phyloP scores from a whole-genome alignment of 164 flowering plant species.

The Kalanchoe fedtschenkoi region DNA sequence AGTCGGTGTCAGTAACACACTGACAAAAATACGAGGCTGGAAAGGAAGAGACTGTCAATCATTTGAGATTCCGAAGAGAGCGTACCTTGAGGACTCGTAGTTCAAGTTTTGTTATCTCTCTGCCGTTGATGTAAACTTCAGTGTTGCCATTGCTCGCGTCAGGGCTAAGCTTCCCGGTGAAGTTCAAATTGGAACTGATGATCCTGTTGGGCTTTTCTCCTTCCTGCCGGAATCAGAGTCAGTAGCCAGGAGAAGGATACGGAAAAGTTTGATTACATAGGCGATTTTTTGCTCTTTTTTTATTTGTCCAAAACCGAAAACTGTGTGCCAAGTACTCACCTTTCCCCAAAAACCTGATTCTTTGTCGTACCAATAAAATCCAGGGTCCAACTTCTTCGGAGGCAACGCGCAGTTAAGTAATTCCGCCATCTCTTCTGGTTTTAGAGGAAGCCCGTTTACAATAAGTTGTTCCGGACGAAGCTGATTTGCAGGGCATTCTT shows the following conservation, averaged over 20 bases:
- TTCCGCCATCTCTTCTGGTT: slow-evolving; percentile 84
- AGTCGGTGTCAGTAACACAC: background rate
- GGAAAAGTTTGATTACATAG: background rate
- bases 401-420: slow-evolving; percentile 72
- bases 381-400: slow-evolving; percentile 81
- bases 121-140: slow-evolving; percentile 80
- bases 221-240: slow-evolving; percentile 44
- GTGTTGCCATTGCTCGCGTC: slow-evolving; percentile 90
- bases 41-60: background rate
- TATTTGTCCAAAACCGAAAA: background rate
- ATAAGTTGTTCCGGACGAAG: slow-evolving; percentile 90
- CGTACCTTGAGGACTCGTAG: slow-evolving; percentile 65
- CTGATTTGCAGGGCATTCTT: slow-evolving; percentile 93
- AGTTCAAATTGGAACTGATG: slow-evolving; percentile 79
- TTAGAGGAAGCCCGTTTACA: slow-evolving; percentile 65
- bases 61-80: background rate
- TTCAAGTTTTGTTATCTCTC: slow-evolving; percentile 88
- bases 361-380: slow-evolving; percentile 95
- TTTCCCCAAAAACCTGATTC: slow-evolving; percentile 98
- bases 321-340: slow-evolving; percentile 29
- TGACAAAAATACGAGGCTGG: background rate
- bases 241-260: background rate
- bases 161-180: slow-evolving; percentile 70
- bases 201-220: slow-evolving; percentile 85
- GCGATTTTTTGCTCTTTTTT: background rate